Evolutionary conservation across 179 eudicot species (phyloP).

Genomic region (Beta corolliflora): DNA sequence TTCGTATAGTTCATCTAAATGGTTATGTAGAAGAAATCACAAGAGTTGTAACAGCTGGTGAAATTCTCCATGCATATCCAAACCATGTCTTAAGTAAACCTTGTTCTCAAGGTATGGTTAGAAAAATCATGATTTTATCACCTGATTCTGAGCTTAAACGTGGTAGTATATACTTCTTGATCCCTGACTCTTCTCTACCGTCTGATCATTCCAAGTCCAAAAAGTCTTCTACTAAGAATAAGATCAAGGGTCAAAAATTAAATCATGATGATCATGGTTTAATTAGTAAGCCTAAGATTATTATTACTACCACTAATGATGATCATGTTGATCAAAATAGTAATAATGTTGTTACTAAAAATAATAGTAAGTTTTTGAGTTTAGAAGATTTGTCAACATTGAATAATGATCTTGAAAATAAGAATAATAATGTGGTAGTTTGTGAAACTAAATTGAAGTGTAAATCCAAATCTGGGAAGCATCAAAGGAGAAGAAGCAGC

Average conservation of each 20-base stretch:
- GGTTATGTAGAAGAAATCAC: constrained; percentile 78
- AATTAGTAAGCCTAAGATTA: not conserved
- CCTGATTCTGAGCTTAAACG: constrained; percentile 76
- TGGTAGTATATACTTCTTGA: constrained; percentile 71
- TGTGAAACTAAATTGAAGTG: constrained; percentile 13
- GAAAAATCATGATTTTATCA: constrained; percentile 61
- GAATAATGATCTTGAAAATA: constrained; percentile 9
- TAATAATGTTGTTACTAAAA: not conserved
- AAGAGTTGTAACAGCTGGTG: constrained; percentile 56
- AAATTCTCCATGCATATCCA: constrained; percentile 63
- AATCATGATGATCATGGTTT: not conserved
- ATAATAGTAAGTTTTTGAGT: not conserved
- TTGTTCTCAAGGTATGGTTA: constrained; percentile 54
- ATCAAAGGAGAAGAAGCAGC: constrained; percentile 41
- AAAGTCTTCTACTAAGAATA: not conserved
- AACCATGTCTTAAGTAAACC: constrained; percentile 73
- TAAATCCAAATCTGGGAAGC: constrained; percentile 27
- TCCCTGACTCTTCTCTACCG: constrained; percentile 61
- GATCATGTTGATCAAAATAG: not conserved
- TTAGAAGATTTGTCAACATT: not conserved
- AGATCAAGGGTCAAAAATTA: constrained; percentile 10
- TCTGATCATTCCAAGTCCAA: constrained; percentile 11
- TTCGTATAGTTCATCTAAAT: constrained; percentile 76
- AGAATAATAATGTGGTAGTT: constrained; percentile 7
- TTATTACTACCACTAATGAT: not conserved